Evolutionary conservation across 73 alveolate genomes (phyloP).

Genomic region (Breviolum minutum): DNA sequence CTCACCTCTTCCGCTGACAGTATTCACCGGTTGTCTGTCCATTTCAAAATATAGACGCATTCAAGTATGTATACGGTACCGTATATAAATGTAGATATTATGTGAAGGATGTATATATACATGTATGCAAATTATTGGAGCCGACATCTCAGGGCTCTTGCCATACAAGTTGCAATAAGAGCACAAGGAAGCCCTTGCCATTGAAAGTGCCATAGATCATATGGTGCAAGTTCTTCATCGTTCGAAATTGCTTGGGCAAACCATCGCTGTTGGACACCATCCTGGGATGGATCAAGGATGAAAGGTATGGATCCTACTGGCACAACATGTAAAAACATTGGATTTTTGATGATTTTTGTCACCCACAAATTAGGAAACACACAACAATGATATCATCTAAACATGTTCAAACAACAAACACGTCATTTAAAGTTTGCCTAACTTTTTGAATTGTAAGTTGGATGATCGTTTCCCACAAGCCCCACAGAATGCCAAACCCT

Average conservation of each 20-base stretch:
- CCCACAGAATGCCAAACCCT: neutral
- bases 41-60: no score
- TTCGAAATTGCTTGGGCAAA: neutral
- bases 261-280: neutral
- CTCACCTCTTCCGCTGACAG: no score
- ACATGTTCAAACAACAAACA: neutral
- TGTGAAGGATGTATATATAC: no score
- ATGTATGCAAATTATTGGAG: no score
- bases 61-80: no score
- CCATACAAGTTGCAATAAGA: neutral
- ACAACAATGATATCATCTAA: neutral
- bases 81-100: no score
- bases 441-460: neutral
- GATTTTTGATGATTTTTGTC: neutral
- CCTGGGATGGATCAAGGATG: neutral
- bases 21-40: no score
- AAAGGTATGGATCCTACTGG: neutral
- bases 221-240: slow-evolving; percentile 9
- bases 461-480: neutral
- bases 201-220: slow-evolving; percentile 54
- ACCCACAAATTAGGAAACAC: neutral
- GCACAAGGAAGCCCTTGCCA: slow-evolving; percentile 6
- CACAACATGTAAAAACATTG: neutral
- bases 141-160: no score
- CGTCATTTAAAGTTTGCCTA: neutral